Percentiles rank a stretch among this genome's conserved stretches.
Conservation (phyloP, 768 basidiomycete genomes). For the Calocybe cyanea region DNA sequence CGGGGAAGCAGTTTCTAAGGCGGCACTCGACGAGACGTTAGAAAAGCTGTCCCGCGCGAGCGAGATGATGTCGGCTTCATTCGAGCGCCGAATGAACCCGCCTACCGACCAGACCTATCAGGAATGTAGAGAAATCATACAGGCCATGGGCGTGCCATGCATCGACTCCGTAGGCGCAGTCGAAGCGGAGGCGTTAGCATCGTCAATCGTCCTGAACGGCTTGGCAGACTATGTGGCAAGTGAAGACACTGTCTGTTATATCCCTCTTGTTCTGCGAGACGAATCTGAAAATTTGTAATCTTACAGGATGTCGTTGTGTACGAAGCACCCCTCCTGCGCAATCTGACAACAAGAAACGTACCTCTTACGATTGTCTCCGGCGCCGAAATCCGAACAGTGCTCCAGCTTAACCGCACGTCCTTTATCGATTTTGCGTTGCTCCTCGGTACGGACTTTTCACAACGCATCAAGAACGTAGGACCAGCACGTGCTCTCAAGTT, state of each 20-base stretch:
- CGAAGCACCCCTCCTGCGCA: slow-evolving; percentile 78
- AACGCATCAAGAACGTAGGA: slow-evolving; percentile 79
- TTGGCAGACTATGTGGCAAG: slow-evolving; percentile 85
- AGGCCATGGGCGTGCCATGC: slow-evolving; percentile 81
- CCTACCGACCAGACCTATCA: slow-evolving; percentile 66
- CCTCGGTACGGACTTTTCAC: slow-evolving; percentile 88
- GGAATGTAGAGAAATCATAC: slow-evolving; percentile 65
- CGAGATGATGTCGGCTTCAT: slow-evolving; percentile 57
- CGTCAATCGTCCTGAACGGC: slow-evolving; percentile 70
- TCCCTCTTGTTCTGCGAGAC: slow-evolving; percentile 4
- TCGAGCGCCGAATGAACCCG: slow-evolving; percentile 53
- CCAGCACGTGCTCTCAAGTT: slow-evolving; percentile 74
- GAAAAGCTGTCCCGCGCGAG: slow-evolving; percentile 41
- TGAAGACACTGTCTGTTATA: slow-evolving; percentile 73
- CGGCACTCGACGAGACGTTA: background rate
- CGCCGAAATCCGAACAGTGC: slow-evolving; percentile 49
- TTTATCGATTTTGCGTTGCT: slow-evolving; percentile 86
- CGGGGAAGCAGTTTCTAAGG: background rate
- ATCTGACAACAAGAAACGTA: slow-evolving; percentile 55
- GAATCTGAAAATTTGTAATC: slow-evolving; percentile 2
- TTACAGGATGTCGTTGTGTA: slow-evolving; percentile 76
- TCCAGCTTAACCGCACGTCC: slow-evolving; percentile 51
- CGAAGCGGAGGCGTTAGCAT: slow-evolving; percentile 86
- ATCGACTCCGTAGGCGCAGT: slow-evolving; percentile 63
- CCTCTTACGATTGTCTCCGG: slow-evolving; percentile 69